Percentiles rank a stretch among this genome's conserved stretches.
These are phyloP conservation scores for Solanum hybrid DNA, from an alignment of 305 asterid species.

Conservation along the genomic window DNA sequence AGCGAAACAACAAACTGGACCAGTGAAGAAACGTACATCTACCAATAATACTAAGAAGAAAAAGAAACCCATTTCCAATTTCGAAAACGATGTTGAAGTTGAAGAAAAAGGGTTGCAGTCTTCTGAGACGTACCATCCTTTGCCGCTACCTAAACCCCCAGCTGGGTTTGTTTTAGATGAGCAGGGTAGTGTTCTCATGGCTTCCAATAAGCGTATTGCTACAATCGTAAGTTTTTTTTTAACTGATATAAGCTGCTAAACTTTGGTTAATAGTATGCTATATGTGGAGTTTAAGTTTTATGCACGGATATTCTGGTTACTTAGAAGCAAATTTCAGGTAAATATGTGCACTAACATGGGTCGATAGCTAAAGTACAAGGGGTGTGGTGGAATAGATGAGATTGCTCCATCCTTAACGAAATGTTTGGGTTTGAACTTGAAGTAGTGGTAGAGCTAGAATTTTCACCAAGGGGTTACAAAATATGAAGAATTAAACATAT, in stretches of 20 bases:
- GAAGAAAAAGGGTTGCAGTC: constrained; percentile 32
- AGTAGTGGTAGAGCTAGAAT: background rate
- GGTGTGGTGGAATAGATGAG: background rate
- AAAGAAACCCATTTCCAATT: background rate
- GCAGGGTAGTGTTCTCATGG: constrained; percentile 79
- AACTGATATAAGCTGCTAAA: background rate
- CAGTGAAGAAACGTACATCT: constrained; percentile 4
- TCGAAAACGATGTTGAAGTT: constrained; percentile 16
- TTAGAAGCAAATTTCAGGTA: background rate
- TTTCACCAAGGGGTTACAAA: background rate
- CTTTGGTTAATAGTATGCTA: background rate
- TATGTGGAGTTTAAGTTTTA: background rate
- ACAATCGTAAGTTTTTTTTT: constrained; percentile 51
- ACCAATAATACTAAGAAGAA: constrained; percentile 17
- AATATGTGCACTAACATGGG: background rate
- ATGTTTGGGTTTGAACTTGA: background rate
- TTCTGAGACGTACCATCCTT: constrained; percentile 33
- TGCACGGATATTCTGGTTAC: background rate
- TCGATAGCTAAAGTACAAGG: background rate
- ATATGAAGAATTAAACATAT: background rate
- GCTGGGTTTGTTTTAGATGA: constrained; percentile 87
- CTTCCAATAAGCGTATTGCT: constrained; percentile 72
- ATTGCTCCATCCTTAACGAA: background rate
- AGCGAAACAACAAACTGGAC: constrained; percentile 43
- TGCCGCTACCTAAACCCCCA: constrained; percentile 88